These are phyloP conservation scores for Penicillium canariense DNA, from an alignment of 495 filamentous ascomycete genomes.

Conservation along the genomic window DNA sequence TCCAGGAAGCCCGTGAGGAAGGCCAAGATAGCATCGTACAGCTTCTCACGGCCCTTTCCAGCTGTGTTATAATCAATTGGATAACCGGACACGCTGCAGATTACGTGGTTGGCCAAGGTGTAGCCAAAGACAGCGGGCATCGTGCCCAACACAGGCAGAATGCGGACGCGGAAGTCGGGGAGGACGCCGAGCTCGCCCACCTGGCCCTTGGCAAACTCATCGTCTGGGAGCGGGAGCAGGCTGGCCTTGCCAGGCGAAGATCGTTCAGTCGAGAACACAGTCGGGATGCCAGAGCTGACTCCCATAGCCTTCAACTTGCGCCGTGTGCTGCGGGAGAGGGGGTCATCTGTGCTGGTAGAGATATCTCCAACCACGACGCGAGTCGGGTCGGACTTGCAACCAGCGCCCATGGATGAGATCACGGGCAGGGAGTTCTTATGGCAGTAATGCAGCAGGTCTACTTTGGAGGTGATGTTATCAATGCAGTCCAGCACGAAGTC, in stretches of 20 bases:
- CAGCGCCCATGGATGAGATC: constrained; percentile 94
- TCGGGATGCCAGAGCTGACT: constrained; percentile 79
- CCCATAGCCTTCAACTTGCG: constrained; percentile 75
- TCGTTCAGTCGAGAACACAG: constrained; percentile 92
- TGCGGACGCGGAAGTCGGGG: constrained; percentile 89
- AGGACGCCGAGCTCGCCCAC: constrained; percentile 84
- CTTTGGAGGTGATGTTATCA: constrained; percentile 97
- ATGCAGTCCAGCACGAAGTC: constrained; percentile 96
- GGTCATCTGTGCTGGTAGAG: constrained; percentile 82
- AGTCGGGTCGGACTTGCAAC: constrained; percentile 95
- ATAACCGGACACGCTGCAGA: constrained; percentile 81
- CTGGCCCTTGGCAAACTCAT: constrained; percentile 83
- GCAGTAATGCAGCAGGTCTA: constrained; percentile 87
- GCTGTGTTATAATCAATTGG: constrained; percentile 75
- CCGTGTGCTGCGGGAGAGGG: constrained; percentile 79
- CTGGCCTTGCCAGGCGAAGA: constrained; percentile 88
- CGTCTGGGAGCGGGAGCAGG: constrained; percentile 80
- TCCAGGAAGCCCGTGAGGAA: constrained; percentile 74
- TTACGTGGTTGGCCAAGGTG: constrained; percentile 84
- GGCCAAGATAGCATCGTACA: constrained; percentile 79
- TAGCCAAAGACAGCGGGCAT: constrained; percentile 98
- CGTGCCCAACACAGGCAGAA: constrained; percentile 90
- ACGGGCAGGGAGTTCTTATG: constrained; percentile 70
- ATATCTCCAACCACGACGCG: constrained; percentile 92
- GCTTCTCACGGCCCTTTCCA: constrained; percentile 79